Percentiles rank a stretch among this genome's conserved stretches.
Evolutionary conservation across 2,329 filamentous ascomycete species (phyloP).

Genomic region (Sordariomycetes sp.): DNA sequence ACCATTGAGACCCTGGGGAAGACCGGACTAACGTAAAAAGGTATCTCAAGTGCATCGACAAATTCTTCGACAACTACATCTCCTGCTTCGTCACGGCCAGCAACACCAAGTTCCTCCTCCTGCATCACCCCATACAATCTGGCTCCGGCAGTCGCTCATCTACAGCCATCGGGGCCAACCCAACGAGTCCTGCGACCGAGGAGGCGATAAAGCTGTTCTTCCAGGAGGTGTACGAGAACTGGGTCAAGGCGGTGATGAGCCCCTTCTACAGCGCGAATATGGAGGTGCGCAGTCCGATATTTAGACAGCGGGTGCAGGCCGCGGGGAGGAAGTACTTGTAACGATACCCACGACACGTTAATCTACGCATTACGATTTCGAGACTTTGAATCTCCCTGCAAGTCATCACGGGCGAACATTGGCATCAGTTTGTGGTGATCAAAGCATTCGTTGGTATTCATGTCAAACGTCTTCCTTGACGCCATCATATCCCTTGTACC

Average conservation of each 20-base stretch:
- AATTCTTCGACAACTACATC: constrained; percentile 92
- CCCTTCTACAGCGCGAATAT: constrained; percentile 86
- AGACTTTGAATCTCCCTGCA: no score
- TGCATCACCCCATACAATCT: constrained; percentile 65
- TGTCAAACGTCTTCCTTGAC: background rate
- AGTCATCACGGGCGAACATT: background rate
- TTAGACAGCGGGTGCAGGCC: constrained; percentile 70
- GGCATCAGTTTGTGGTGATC: background rate
- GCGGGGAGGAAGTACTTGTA: constrained; percentile 89
- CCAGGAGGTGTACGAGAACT: constrained; percentile 89
- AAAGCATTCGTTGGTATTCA: background rate
- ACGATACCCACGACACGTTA: no score
- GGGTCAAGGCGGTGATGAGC: constrained; percentile 95
- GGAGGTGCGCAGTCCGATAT: constrained; percentile 79
- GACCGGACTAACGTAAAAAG: constrained; percentile 37
- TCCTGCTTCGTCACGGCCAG: constrained; percentile 89
- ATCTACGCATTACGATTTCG: no score
- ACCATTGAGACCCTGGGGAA: no score
- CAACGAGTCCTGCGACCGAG: constrained; percentile 81
- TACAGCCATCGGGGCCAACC: constrained; percentile 73
- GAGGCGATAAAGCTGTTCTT: constrained; percentile 96
- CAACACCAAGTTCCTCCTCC: constrained; percentile 88
- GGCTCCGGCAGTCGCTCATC: constrained; percentile 36
- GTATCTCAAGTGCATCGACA: constrained; percentile 95
- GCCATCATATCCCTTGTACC: constrained; percentile 1